Evolutionary conservation across 1,284 basidiomycete species (phyloP), one percentile per base, ranked within the genome.

Genomic region (Cryptococcus sp.): DNA sequence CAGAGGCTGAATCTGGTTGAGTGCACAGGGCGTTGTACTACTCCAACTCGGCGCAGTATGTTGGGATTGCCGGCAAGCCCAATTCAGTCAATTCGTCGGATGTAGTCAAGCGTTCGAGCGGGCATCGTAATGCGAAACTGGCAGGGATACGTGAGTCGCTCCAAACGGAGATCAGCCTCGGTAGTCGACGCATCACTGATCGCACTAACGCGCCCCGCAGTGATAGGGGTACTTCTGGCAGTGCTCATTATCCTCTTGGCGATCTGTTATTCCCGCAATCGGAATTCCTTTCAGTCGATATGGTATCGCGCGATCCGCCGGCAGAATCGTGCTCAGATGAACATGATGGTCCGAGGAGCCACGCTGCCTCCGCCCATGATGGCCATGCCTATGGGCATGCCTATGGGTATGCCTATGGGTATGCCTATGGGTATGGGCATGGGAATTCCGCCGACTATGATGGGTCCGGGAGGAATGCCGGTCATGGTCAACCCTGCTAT

Each of bases 51-150:
- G 61, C 61, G n/a, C 61, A 70, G 53, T 67, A 66, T 45, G 65
- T 78, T 16, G 76, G 75, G 10, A 57, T 78, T 15, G 75, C 77
- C 3, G 73, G 71, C 10, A 77, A 76, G 54, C 72, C 74, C 2
- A 61, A 59, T 25, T 61, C 69, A 1, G 69, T 70, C 44, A 76
- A 75, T 52, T 67, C 63, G 16, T 40, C 56, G 11, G 65, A 72
- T 48, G 57, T 72, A 13, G 48, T 44, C 17, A 17, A 40, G 0
- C n/a, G 44, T 38, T 49, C 46, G 13, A 56, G 60, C 10, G 53
- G 65, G 11, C 51, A 57, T 19, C 45, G 61, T 16, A 72, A 73
- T 39, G 57, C 22, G 22, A 65, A 67, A 44, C 58, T 75, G 5
- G 73, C 73, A 6, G 73, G 70, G 6, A 71, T 71, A 27, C 55